Percentiles rank a stretch among this genome's conserved stretches.
These are phyloP conservation scores for Podospora sp. DNA, from an alignment of 495 filamentous ascomycete species.

Conservation along the genomic window DNA sequence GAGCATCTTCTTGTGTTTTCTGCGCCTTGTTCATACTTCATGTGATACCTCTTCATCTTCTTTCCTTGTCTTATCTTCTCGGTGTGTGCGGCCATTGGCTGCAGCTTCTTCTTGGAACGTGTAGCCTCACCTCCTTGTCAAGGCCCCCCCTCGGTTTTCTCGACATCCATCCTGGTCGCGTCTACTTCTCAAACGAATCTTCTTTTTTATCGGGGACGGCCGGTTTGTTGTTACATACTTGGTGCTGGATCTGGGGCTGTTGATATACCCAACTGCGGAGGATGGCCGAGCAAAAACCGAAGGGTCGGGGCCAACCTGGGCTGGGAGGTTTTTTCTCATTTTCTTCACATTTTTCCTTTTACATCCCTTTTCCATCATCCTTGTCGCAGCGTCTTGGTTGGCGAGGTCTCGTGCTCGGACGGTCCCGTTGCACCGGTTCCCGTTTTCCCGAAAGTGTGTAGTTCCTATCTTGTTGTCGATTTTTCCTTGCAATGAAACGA, in stretches of 20 bases:
- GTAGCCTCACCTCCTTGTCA: neutral
- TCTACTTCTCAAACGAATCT: constrained; percentile 15
- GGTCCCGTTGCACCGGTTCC: neutral
- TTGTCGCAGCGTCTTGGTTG: constrained; percentile 6
- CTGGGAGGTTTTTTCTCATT: neutral
- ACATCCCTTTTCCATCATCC: neutral
- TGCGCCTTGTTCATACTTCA: neutral
- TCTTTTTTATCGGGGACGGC: constrained; percentile 11
- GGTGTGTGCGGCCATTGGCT: neutral
- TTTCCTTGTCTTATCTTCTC: constrained; percentile 1
- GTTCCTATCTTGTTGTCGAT: constrained; percentile 12
- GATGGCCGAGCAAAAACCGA: neutral
- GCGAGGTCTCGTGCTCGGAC: neutral
- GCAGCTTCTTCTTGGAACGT: neutral
- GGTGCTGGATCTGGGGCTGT: constrained; percentile 16
- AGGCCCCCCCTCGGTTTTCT: constrained; percentile 8
- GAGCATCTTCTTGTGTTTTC: constrained; percentile 4
- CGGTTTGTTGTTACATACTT: constrained; percentile 6
- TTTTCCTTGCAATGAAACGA: constrained; percentile 21
- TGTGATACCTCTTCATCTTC: constrained; percentile 2
- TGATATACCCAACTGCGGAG: constrained; percentile 15
- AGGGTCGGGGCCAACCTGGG: neutral
- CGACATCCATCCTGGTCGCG: neutral
- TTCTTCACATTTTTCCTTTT: neutral
- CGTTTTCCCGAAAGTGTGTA: neutral